Evolutionary conservation across 179 eudicot genomes (phyloP).

Genomic region (Spinacia oleracea): DNA sequence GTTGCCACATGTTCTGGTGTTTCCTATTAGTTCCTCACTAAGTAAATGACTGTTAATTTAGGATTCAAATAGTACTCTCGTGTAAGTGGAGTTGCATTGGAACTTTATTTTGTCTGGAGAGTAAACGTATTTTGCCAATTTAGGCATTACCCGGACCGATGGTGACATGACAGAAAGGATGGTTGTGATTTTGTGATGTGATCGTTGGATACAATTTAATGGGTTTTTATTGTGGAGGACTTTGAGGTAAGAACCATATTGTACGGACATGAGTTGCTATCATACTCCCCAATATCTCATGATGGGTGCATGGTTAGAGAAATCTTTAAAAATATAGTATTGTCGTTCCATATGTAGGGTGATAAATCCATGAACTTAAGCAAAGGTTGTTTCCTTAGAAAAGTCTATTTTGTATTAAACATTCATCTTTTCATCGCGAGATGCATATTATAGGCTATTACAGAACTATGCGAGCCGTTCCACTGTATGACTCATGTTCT

Average conservation of each 20-base stretch:
- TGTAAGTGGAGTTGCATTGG: not conserved
- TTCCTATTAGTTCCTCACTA: not conserved
- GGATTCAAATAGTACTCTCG: not conserved
- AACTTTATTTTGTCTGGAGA: not conserved
- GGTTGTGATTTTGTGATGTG: not conserved
- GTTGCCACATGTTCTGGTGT: not conserved
- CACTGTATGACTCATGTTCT: not conserved
- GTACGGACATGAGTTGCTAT: not conserved
- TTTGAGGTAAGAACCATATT: not conserved
- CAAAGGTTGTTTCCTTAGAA: not conserved
- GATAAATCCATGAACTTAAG: not conserved
- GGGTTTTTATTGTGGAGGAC: not conserved
- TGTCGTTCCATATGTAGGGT: not conserved
- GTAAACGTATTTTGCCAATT: not conserved
- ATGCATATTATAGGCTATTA: not conserved
- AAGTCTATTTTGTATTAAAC: too few species aligned
- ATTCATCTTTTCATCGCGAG: not conserved
- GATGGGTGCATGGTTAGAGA: not conserved
- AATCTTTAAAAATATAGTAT: not conserved
- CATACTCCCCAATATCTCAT: not conserved
- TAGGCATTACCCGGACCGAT: not conserved
- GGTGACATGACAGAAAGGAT: not conserved
- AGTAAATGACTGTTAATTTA: not conserved
- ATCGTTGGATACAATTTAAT: not conserved
- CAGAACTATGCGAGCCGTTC: not conserved